phyloP scores from a whole-genome alignment of 805 yeast genomes.

The Candida patagonica region DNA sequence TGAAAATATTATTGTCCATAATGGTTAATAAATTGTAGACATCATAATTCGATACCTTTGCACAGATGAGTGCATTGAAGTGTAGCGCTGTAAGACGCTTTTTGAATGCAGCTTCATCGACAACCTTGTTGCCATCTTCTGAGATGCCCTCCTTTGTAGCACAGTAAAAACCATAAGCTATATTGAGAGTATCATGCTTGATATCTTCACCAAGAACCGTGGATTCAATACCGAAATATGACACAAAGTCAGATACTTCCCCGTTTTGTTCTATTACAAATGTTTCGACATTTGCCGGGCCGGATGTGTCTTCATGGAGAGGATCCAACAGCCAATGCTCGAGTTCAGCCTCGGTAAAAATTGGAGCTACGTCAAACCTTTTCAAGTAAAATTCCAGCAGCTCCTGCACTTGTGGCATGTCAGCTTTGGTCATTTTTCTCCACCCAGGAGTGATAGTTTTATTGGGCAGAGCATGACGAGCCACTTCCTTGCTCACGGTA shows the following conservation, averaged over 20 bases:
- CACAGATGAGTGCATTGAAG: conserved; percentile 65
- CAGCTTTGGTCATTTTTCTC: conserved; percentile 47
- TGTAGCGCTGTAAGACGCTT: conserved; percentile 54
- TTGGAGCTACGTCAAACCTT: conserved; percentile 65
- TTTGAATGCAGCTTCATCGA: conserved; percentile 29
- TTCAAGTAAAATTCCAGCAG: conserved; percentile 55
- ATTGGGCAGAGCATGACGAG: conserved; percentile 49
- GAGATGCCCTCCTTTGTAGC: conserved; percentile 45
- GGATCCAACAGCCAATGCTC: conserved; percentile 63
- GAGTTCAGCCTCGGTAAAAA: conserved; percentile 58
- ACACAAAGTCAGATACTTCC: conserved; percentile 75
- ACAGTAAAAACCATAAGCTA: conserved; percentile 85
- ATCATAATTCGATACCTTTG: conserved; percentile 63
- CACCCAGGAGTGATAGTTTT: conserved; percentile 43
- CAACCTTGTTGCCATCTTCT: conserved; percentile 26
- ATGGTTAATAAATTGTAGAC: conserved; percentile 90
- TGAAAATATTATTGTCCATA: conserved; percentile 80
- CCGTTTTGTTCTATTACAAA: conserved; percentile 58
- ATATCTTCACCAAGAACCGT: conserved; percentile 54
- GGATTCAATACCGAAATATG: conserved; percentile 84
- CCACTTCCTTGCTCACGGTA: conserved; percentile 59
- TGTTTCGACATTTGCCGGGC: conserved; percentile 53
- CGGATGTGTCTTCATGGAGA: conserved; percentile 35
- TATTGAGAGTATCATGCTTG: conserved; percentile 57
- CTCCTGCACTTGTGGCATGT: conserved; percentile 52